Evolutionary conservation across 1,139 yeast species (phyloP).

Genomic region (Lipomyces yarrowii): DNA sequence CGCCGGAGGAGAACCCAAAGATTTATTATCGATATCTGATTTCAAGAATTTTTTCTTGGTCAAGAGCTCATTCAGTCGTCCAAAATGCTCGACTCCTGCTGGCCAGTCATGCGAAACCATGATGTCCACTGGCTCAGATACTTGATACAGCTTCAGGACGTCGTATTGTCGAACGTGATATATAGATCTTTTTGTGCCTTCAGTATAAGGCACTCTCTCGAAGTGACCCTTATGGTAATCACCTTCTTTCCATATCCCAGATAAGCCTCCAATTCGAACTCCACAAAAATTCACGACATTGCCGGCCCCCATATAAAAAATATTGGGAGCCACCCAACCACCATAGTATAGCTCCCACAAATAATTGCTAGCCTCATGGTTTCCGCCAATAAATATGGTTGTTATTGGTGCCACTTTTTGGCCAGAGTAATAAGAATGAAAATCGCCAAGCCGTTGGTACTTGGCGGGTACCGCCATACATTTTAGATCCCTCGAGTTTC

Average conservation of each 20-base stretch:
- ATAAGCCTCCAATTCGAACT: slow-evolving; percentile 72
- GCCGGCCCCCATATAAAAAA: slow-evolving; percentile 82
- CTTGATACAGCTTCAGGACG: slow-evolving; percentile 55
- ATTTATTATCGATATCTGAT: slow-evolving; percentile 59
- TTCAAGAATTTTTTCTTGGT: slow-evolving; percentile 66
- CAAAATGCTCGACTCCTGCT: slow-evolving; percentile 67
- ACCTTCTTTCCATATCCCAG: slow-evolving; percentile 69
- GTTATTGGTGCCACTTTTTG: slow-evolving; percentile 64
- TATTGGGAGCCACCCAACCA: slow-evolving; percentile 92
- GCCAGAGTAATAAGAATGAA: slow-evolving; percentile 71
- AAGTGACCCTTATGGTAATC: slow-evolving; percentile 39
- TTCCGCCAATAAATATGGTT: slow-evolving; percentile 90
- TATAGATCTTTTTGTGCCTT: slow-evolving; percentile 53
- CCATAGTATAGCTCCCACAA: slow-evolving; percentile 76
- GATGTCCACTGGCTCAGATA: slow-evolving; percentile 50
- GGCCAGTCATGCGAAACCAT: slow-evolving; percentile 96
- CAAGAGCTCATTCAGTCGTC: slow-evolving; percentile 56
- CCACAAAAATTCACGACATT: slow-evolving; percentile 78
- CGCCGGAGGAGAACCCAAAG: slow-evolving; percentile 78
- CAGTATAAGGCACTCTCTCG: slow-evolving; percentile 56
- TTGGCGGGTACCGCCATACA: slow-evolving; percentile 64
- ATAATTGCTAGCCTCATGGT: slow-evolving; percentile 87
- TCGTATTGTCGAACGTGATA: slow-evolving; percentile 78
- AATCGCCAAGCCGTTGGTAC: slow-evolving; percentile 68
- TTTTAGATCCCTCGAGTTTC: slow-evolving; percentile 63